Base-by-base conservation (phyloP, 768 basidiomycete genomes). In the Calocera cornea region DNA sequence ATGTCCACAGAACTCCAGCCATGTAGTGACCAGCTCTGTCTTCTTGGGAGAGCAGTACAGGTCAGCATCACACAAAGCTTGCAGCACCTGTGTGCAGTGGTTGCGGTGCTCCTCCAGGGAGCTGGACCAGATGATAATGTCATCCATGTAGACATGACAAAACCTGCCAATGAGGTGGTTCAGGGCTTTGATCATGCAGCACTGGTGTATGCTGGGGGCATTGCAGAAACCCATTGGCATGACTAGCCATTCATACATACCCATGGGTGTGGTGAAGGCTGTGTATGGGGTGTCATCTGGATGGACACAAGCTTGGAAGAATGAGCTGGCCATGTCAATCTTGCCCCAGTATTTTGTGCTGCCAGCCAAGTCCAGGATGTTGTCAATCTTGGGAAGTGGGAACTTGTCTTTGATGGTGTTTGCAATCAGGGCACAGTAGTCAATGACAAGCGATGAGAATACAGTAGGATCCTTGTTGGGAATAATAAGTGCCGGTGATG, bases 91-190 rank as follows among this genome's bases (percentile, higher is more conserved):
- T 5, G 69, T 67, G 0, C 79, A 73, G 72, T 81, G 73, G 1
- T 33, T 0, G 0, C 68, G 41, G 31, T 81, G 80, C 63, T 80
- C 76, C 2, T 76, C 77, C 0, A 78, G 19, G 0, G 72, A 68
- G 0, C 79, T 11, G 0, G 80, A 83, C 77, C 78, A 82, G 31
- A 82, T 80, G 16, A 83, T 72, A 44, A 82, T 79, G 64, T 82
- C 77, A 66, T 83, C 79, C 0, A 82, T 71, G 67, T 83, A 82
- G 0, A 80, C 75, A 66, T 82, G 78, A 64, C 79, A 79, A 47
- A 81, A 76, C 1, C 72, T 71, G 0, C 81, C 80, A 31, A 84
- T 75, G 12, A 72, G 71, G 0, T 73, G 68, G 0, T 70, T 50
- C 0, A 84, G 72, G 0, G 79, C 78, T 1, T 68, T 65, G 1